Evolutionary conservation across 768 basidiomycete species (phyloP).

Genomic region (Rhodosporidiobolus odoratus): DNA sequence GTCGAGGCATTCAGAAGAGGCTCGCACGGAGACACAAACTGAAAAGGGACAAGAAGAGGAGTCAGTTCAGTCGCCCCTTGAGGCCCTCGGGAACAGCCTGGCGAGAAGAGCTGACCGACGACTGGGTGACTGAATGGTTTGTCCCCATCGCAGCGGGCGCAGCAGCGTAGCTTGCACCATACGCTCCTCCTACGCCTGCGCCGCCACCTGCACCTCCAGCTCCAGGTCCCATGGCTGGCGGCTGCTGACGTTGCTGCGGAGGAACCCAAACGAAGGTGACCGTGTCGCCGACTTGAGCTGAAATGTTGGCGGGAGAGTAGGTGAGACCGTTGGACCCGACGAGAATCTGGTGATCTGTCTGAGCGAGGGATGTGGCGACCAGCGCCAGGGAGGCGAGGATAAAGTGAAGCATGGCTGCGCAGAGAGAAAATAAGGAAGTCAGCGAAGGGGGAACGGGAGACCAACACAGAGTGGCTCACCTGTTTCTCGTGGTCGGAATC

Average conservation of each 20-base stretch:
- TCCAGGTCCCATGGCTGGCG: too few relatives aligned
- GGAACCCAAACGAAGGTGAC: slow-evolving; percentile 15
- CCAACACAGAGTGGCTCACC: too few relatives aligned
- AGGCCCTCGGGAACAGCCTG: not conserved
- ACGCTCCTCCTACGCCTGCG: too few relatives aligned
- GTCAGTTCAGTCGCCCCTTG: not conserved
- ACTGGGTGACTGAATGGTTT: not conserved
- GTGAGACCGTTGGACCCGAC: not conserved
- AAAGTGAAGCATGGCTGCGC: not conserved
- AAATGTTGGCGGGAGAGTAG: not conserved
- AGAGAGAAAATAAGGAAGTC: too few relatives aligned
- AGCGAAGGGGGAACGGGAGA: too few relatives aligned
- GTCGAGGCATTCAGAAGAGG: slow-evolving; percentile 46
- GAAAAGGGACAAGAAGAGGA: slow-evolving; percentile 39
- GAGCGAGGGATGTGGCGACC: not conserved
- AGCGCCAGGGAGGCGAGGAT: not conserved
- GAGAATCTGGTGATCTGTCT: not conserved
- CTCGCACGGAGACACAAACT: slow-evolving; percentile 50
- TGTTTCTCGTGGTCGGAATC: too few relatives aligned
- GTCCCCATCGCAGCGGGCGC: not conserved
- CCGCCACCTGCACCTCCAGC: too few relatives aligned
- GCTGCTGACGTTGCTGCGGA: too few relatives aligned
- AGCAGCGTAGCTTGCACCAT: too few relatives aligned
- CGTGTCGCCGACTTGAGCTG: slow-evolving; percentile 1
- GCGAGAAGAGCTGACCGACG: not conserved